phyloP scores from a whole-genome alignment of 2,329 filamentous ascomycete species.

The Exutisphaerella laricina region DNA sequence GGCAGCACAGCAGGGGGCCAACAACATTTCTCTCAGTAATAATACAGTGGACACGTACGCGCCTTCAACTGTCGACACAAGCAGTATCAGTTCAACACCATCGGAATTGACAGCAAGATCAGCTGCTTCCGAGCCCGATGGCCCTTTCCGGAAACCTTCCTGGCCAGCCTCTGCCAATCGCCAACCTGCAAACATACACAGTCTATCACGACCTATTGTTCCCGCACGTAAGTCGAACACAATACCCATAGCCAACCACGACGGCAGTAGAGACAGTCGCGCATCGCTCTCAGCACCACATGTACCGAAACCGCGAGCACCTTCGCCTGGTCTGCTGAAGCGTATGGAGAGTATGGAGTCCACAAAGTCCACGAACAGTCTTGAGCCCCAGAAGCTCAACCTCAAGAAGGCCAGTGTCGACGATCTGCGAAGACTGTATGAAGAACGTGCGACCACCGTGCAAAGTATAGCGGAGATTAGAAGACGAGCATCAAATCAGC shows the following conservation, averaged over 20 bases:
- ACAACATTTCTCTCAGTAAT: conserved; percentile 6
- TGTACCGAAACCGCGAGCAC: conserved; percentile 28
- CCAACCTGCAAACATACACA: conserved; percentile 16
- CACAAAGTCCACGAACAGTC: conserved; percentile 7
- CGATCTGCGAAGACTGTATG: conserved; percentile 44
- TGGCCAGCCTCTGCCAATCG: conserved; percentile 31
- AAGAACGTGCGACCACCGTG: conserved; percentile 42
- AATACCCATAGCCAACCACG: conserved; percentile 12
- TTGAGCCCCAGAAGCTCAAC: conserved; percentile 35
- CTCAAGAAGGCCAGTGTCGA: conserved; percentile 44
- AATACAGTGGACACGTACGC: background rate
- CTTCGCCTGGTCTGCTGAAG: conserved; percentile 41
- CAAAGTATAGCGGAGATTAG: conserved; percentile 17
- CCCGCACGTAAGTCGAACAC: conserved; percentile 15
- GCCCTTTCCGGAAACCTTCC: conserved; percentile 30
- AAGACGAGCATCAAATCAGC: conserved; percentile 13
- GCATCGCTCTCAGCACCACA: conserved; percentile 3
- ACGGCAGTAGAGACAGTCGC: background rate
- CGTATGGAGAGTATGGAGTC: conserved; percentile 44
- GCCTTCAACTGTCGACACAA: background rate
- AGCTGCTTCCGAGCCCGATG: conserved; percentile 12
- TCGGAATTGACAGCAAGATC: conserved; percentile 11
- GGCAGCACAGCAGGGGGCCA: conserved; percentile 20
- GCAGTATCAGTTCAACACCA: conserved; percentile 3
- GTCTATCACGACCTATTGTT: conserved; percentile 22